Evolutionary conservation across 768 basidiomycete species (phyloP).

Genomic region (Lactifluus hygrophoroides): DNA sequence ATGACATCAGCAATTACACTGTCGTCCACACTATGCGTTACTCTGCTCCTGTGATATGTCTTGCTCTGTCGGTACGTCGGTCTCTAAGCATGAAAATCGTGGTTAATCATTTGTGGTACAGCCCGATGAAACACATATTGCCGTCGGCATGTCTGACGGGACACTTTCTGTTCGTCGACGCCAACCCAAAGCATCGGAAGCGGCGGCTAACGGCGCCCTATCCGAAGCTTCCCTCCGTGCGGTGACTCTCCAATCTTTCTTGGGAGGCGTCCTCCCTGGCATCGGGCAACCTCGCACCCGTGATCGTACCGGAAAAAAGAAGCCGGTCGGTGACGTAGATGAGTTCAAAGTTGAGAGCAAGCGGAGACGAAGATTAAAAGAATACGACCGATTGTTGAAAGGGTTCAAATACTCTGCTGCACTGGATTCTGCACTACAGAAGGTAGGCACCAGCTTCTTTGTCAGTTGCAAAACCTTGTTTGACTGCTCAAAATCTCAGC

Average conservation of each 20-base stretch:
- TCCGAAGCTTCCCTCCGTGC: conserved; percentile 37
- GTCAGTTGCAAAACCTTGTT: not conserved
- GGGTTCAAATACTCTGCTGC: conserved; percentile 92
- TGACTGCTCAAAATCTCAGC: conserved; percentile 34
- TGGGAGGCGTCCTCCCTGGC: conserved; percentile 43
- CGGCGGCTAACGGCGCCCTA: conserved; percentile 29
- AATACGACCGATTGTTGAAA: conserved; percentile 87
- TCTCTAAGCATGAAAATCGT: not conserved
- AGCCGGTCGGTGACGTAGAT: conserved; percentile 51
- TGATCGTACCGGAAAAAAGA: conserved; percentile 38
- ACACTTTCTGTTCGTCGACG: conserved; percentile 94
- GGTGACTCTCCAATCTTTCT: conserved; percentile 61
- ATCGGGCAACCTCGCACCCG: conserved; percentile 51
- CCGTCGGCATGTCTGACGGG: conserved; percentile 96
- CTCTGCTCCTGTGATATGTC: conserved; percentile 81
- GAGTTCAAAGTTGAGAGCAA: conserved; percentile 74
- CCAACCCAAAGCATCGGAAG: conserved; percentile 64
- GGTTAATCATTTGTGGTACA: conserved; percentile 27
- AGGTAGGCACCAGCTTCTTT: conserved; percentile 38
- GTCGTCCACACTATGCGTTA: conserved; percentile 99
- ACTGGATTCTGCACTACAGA: conserved; percentile 81
- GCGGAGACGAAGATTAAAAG: conserved; percentile 61
- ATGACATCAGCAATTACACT: conserved; percentile 88
- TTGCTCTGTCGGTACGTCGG: conserved; percentile 78
- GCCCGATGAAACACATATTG: conserved; percentile 96